Evolutionary conservation across 495 filamentous ascomycete genomes (phyloP).

Genomic region (Lasiosphaeria ovina): DNA sequence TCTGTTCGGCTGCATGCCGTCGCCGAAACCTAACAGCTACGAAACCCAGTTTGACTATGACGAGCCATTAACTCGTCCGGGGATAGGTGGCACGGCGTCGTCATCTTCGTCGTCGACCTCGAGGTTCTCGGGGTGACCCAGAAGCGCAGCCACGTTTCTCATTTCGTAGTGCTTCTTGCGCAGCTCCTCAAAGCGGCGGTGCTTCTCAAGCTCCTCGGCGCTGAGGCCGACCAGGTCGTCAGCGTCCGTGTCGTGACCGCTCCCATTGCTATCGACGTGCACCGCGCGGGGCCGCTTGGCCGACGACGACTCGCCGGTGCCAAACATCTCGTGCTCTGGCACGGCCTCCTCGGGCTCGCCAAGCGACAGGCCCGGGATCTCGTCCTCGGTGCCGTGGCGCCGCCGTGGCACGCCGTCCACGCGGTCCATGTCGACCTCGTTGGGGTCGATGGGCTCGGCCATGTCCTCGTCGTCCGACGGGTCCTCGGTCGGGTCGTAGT

Average conservation of each 20-base stretch:
- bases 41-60: constrained; percentile 1
- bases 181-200: constrained; percentile 83
- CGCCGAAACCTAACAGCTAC: background rate
- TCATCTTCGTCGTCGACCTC: constrained; percentile 34
- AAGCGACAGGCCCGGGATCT: constrained; percentile 88
- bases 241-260: constrained; percentile 52
- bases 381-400: constrained; percentile 45
- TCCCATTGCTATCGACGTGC: constrained; percentile 59
- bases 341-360: constrained; percentile 87
- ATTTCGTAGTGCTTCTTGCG: constrained; percentile 98
- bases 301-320: constrained; percentile 1
- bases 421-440: constrained; percentile 34
- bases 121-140: constrained; percentile 65
- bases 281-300: constrained; percentile 57
- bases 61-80: constrained; percentile 23
- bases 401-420: constrained; percentile 36
- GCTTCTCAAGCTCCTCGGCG: constrained; percentile 82
- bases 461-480: constrained; percentile 73
- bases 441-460: constrained; percentile 33
- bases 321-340: constrained; percentile 42
- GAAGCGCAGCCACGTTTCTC: constrained; percentile 85
- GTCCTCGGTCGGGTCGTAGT: constrained; percentile 87
- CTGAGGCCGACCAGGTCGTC: constrained; percentile 60
- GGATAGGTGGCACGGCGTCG: constrained; percentile 34
- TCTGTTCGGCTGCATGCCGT: background rate